A percentile compares a stretch with the other conserved stretches of the same genome.
phyloP scores from a whole-genome alignment of 208 protist genomes.

The Leptomonas seymouri region DNA sequence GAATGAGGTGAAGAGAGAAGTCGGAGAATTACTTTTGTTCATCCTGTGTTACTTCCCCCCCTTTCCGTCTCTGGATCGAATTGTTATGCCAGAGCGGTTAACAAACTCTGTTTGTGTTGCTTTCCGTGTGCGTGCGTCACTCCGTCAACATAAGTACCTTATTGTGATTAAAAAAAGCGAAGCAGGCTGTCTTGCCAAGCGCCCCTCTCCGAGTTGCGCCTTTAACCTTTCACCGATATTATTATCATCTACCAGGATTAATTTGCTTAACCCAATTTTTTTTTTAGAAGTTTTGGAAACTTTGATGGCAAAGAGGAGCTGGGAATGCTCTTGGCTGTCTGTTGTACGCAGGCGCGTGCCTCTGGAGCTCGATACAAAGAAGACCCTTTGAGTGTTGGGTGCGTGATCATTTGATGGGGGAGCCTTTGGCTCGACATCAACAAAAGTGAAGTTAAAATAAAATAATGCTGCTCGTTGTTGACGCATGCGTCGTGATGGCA shows the following conservation, averaged over 20 bases:
- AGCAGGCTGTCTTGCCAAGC: slow-evolving; percentile 1
- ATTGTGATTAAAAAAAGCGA: neutral
- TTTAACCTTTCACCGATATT: slow-evolving; percentile 12
- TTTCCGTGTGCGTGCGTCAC: slow-evolving; percentile 1
- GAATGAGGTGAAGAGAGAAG: neutral
- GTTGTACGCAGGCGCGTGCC: too few species aligned
- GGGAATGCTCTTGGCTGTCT: neutral
- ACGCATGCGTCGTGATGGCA: too few species aligned
- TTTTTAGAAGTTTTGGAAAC: neutral
- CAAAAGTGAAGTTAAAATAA: too few species aligned
- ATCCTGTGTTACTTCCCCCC: neutral
- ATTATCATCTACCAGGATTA: neutral
- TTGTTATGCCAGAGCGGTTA: neutral
- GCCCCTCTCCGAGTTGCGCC: slow-evolving; percentile 1
- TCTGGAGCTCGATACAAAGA: too few species aligned
- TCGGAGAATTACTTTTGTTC: neutral
- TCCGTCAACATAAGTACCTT: neutral
- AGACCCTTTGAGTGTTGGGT: too few species aligned
- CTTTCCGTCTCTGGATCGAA: neutral
- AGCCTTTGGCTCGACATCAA: too few species aligned
- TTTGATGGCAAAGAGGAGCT: neutral
- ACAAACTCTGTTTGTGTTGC: slow-evolving; percentile 2
- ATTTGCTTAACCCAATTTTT: too few species aligned
- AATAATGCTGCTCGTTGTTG: too few species aligned
- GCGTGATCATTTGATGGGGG: too few species aligned